Evolutionary conservation across 2,329 filamentous ascomycete genomes (phyloP).

Genomic region (Biscogniauxia mediterranea): DNA sequence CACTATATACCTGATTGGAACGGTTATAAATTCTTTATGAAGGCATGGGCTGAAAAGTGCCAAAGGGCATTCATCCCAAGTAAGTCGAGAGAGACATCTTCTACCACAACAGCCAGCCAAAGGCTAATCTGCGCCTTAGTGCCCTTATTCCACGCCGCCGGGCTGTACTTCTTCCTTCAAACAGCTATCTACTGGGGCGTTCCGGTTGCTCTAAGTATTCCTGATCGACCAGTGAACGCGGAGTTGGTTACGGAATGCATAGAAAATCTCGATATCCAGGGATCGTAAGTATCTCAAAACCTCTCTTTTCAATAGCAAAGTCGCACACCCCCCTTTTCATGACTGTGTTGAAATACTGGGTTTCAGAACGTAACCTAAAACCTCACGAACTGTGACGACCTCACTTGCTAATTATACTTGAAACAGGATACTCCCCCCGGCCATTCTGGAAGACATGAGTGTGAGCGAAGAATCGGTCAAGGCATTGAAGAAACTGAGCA

Average conservation of each 20-base stretch:
- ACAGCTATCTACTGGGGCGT: slow-evolving; percentile 17
- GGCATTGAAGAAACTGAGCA: slow-evolving; percentile 33
- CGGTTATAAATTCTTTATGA: slow-evolving; percentile 19
- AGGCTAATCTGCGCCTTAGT: slow-evolving; percentile 19
- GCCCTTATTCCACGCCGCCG: slow-evolving; percentile 31
- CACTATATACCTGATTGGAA: slow-evolving; percentile 27
- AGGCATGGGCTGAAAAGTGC: slow-evolving; percentile 8
- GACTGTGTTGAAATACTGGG: neutral
- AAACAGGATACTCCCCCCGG: slow-evolving; percentile 33
- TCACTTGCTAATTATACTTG: neutral
- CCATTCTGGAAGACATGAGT: slow-evolving; percentile 44
- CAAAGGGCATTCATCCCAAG: slow-evolving; percentile 22
- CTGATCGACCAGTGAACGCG: slow-evolving; percentile 24
- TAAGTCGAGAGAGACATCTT: slow-evolving; percentile 21
- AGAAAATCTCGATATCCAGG: slow-evolving; percentile 17
- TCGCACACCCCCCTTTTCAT: neutral
- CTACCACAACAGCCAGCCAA: neutral
- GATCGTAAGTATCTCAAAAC: neutral
- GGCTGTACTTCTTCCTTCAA: slow-evolving; percentile 22
- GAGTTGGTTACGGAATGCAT: slow-evolving; percentile 22
- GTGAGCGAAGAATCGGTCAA: slow-evolving; percentile 31
- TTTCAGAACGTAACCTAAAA: neutral
- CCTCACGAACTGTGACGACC: neutral
- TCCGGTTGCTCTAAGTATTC: slow-evolving; percentile 20
- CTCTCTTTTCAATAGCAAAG: neutral